phyloP scores from a whole-genome alignment of 2,329 filamentous ascomycete species.

The Rosellinia necatrix region DNA sequence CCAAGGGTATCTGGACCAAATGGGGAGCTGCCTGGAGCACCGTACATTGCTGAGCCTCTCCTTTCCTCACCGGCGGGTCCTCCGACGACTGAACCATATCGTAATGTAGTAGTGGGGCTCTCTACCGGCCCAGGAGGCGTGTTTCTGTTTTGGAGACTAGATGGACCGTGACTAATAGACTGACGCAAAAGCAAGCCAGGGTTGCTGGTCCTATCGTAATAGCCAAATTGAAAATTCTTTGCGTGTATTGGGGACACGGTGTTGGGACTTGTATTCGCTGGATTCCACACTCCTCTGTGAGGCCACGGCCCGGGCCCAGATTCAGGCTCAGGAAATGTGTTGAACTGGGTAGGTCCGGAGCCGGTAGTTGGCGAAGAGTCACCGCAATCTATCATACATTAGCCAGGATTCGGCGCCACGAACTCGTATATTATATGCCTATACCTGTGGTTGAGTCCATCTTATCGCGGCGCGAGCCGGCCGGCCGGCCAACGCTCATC shows the following conservation, averaged over 20 bases:
- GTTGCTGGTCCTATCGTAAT: slow-evolving; percentile 50
- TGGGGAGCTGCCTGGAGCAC: slow-evolving; percentile 22
- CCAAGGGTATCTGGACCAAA: slow-evolving; percentile 21
- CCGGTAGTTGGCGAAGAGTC: slow-evolving; percentile 55
- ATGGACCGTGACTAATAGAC: slow-evolving; percentile 48
- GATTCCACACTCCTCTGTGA: slow-evolving; percentile 62
- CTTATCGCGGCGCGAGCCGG: slow-evolving; percentile 51
- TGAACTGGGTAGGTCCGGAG: slow-evolving; percentile 71
- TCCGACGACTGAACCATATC: slow-evolving; percentile 37
- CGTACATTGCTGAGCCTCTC: slow-evolving; percentile 24
- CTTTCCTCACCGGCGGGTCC: slow-evolving; percentile 38
- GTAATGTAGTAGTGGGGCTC: slow-evolving; percentile 48
- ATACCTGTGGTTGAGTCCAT: slow-evolving; percentile 55
- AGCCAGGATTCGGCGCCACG: slow-evolving; percentile 15
- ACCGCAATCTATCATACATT: slow-evolving; percentile 42
- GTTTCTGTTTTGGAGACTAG: slow-evolving; percentile 42
- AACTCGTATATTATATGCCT: slow-evolving; percentile 28
- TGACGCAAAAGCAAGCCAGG: slow-evolving; percentile 54
- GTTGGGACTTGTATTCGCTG: slow-evolving; percentile 44
- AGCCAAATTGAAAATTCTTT: slow-evolving; percentile 54
- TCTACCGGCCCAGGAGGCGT: slow-evolving; percentile 50
- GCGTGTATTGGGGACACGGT: slow-evolving; percentile 64
- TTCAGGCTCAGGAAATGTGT: slow-evolving; percentile 71
- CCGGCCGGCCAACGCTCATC: slow-evolving; percentile 55
- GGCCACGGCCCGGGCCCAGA: slow-evolving; percentile 68